These are phyloP conservation scores for Conticribra weissflogii DNA, from an alignment of 108 stramenopile genomes.

Conservation along the genomic window DNA sequence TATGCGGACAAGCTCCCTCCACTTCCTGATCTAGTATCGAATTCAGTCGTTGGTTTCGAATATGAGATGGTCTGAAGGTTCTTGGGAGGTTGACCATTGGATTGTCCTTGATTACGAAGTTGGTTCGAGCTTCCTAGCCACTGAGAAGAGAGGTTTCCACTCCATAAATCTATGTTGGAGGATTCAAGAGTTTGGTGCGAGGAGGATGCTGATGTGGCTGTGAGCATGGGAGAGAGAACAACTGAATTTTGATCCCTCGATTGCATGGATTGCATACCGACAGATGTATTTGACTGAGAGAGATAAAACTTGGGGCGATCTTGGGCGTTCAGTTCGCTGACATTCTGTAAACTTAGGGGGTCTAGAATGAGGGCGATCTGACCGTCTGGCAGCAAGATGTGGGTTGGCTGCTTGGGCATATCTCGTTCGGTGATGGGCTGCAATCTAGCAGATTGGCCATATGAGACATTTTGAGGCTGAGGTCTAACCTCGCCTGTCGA, in stretches of 20 bases:
- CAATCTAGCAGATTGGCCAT: slow-evolving; percentile 30
- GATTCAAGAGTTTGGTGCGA: slow-evolving; percentile 37
- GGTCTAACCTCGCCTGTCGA: not conserved
- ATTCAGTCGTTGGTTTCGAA: not conserved
- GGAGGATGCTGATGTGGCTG: slow-evolving; percentile 33
- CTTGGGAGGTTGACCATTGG: slow-evolving; percentile 1
- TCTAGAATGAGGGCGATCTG: slow-evolving; percentile 49
- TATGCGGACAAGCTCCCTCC: slow-evolving; percentile 39
- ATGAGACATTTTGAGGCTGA: slow-evolving; percentile 18
- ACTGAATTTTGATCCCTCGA: slow-evolving; percentile 32
- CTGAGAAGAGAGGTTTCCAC: slow-evolving; percentile 10
- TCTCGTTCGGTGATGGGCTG: slow-evolving; percentile 46
- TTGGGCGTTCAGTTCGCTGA: slow-evolving; percentile 37
- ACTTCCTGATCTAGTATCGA: slow-evolving; percentile 16
- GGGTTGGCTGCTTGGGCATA: slow-evolving; percentile 36
- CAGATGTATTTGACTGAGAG: slow-evolving; percentile 34
- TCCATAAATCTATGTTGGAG: slow-evolving; percentile 36
- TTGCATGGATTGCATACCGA: slow-evolving; percentile 23
- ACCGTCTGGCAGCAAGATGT: slow-evolving; percentile 42
- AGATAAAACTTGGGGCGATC: slow-evolving; percentile 42
- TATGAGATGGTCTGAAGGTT: slow-evolving; percentile 4
- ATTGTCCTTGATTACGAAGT: slow-evolving; percentile 5
- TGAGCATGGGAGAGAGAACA: slow-evolving; percentile 36
- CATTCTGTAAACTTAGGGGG: slow-evolving; percentile 42
- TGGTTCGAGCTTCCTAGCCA: not conserved